A percentile compares a stretch with the other conserved stretches of the same genome.
Conservation (phyloP, 1,139 yeast species). For the Pichia kudriavzevii region DNA sequence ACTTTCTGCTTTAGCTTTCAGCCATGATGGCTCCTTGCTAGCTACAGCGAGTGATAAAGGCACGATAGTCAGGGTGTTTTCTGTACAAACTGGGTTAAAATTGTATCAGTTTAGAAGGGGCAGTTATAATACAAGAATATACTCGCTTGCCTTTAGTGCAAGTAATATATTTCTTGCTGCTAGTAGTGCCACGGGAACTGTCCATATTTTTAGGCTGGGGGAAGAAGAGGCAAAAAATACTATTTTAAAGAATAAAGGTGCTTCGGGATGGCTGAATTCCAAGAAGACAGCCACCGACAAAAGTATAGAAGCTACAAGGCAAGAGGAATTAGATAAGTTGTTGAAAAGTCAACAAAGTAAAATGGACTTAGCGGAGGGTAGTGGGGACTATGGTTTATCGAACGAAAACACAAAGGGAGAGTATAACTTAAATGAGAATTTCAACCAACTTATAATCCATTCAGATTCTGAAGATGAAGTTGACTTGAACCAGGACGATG, state of each 20-base stretch:
- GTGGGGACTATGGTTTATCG: no score
- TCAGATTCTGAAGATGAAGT: conserved; percentile 19
- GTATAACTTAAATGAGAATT: neutral
- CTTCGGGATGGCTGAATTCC: conserved; percentile 13
- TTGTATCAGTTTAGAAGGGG: conserved; percentile 90
- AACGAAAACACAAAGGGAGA: conserved; percentile 1
- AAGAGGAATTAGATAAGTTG: conserved; percentile 13
- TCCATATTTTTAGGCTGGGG: conserved; percentile 76
- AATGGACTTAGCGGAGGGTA: no score
- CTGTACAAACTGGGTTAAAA: conserved; percentile 76
- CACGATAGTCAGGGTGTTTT: conserved; percentile 81
- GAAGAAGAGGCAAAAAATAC: conserved; percentile 46
- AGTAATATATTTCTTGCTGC: conserved; percentile 74
- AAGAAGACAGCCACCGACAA: conserved; percentile 10
- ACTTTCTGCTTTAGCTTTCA: conserved; percentile 69
- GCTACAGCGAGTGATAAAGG: conserved; percentile 97
- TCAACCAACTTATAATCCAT: conserved; percentile 1
- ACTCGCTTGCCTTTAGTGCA: conserved; percentile 70
- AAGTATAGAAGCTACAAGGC: conserved; percentile 12
- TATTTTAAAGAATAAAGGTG: conserved; percentile 15
- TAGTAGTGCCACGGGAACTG: conserved; percentile 86
- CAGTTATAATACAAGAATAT: conserved; percentile 85
- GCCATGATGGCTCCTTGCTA: conserved; percentile 70
- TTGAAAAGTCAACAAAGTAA: conserved; percentile 10
- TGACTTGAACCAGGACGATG: conserved; percentile 11